Percentiles rank a stretch among this genome's conserved stretches.
phyloP scores from a whole-genome alignment of 768 basidiomycete genomes.

The Russula brevipes region DNA sequence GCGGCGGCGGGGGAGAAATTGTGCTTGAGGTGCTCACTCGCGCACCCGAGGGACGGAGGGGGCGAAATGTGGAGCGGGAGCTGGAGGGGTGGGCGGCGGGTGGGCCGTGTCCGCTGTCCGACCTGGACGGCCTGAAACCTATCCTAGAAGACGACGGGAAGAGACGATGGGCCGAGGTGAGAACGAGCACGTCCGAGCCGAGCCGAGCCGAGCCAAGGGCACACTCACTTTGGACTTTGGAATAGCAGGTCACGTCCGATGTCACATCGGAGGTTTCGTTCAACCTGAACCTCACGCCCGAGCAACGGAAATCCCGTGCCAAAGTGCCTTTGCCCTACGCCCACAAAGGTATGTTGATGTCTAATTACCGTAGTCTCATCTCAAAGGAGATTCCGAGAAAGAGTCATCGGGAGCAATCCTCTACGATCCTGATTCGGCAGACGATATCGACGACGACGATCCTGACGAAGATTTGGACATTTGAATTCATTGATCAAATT shows the following conservation, averaged over 20 bases:
- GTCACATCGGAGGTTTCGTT: conserved; percentile 57
- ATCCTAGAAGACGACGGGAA: conserved; percentile 39
- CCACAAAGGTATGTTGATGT: conserved; percentile 57
- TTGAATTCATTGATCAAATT: conserved; percentile 30
- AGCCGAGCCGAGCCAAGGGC: too few relatives aligned
- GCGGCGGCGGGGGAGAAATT: conserved; percentile 46
- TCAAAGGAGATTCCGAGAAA: conserved; percentile 26
- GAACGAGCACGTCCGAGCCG: background rate
- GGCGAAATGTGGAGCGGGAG: conserved; percentile 52
- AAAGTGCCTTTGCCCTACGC: conserved; percentile 87
- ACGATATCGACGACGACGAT: conserved; percentile 94
- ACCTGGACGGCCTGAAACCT: conserved; percentile 48
- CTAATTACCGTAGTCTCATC: conserved; percentile 33
- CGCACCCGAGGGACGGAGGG: conserved; percentile 42
- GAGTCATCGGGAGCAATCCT: conserved; percentile 50
- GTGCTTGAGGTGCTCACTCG: conserved; percentile 59
- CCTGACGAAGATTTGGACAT: conserved; percentile 94
- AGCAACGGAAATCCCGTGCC: conserved; percentile 74
- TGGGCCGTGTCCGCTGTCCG: conserved; percentile 43
- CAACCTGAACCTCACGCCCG: conserved; percentile 77
- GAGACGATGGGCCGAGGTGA: conserved; percentile 20
- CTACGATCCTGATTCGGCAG: conserved; percentile 90
- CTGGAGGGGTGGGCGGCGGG: conserved; percentile 57
- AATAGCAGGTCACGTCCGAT: conserved; percentile 37
- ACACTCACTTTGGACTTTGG: background rate